Base-by-base conservation (phyloP, 768 basidiomycete genomes). In the Steccherinum ochraceum region DNA sequence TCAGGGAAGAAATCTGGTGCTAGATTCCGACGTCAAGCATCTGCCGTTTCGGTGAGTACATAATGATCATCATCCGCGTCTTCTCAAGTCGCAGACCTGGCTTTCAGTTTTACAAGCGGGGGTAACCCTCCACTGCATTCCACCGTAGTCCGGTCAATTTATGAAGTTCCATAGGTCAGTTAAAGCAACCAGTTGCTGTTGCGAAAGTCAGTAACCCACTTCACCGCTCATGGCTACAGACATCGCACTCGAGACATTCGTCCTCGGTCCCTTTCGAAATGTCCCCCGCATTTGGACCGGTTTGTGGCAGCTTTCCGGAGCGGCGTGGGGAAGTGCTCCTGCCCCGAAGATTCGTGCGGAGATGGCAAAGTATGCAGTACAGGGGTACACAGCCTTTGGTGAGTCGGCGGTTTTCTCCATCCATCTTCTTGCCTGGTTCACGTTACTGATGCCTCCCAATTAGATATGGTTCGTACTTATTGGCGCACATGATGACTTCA, bases 241-340 rank as follows among this genome's bases (percentile, higher is more conserved):
- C 10, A 43, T 10, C 18, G 41, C 41, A 10, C 42, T 51, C 27
- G 64, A 65, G 48, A 56, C 55, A 26, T 61, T 63, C 50, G 44
- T 40, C n/a, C 53, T 65, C 7, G 64, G 64, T 2, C 48, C 50
- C 16, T 56, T 53, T 42, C 27, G 46, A 40, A 59, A 60, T 20
- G 74, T 73, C 18, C 82, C 88, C 27, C 79, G 88, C 49, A 61
- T 90, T 49, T 88, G 85, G 83, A 78, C 76, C 5, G 88, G 88
- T 7, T 73, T 91, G 2, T 91, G 89, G 89, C 89, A 90, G 54
- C 75, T 91, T 26, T 88, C 89, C 12, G 83, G 84, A 58, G 84
- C 80, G 43, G 87, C 87, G 1, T 91, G 88, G 88, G 88, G 89
- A 19, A 84, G 77, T 45, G 84, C 84, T 1, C 72, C 84, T 0